Percentiles rank a stretch among this genome's conserved stretches.
Conservation (phyloP, 768 basidiomycete genomes). For the Leucocoprinus sp. region DNA sequence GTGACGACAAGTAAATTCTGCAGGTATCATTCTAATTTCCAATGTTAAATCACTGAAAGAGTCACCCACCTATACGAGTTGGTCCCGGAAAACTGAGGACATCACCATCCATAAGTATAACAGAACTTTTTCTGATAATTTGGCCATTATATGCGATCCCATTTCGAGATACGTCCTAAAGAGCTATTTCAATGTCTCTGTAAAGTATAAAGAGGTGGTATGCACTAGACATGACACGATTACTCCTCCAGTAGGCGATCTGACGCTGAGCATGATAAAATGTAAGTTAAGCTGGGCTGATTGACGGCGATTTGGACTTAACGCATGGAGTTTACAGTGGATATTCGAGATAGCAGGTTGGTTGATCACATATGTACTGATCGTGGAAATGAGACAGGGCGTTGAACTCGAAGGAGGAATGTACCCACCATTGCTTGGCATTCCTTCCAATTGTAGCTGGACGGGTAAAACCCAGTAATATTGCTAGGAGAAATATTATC, state of each 20-base stretch:
- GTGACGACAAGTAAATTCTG: constrained; percentile 64
- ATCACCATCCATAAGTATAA: constrained; percentile 76
- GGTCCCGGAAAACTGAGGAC: constrained; percentile 46
- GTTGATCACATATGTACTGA: constrained; percentile 54
- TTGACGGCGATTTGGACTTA: not conserved
- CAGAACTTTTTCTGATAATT: constrained; percentile 53
- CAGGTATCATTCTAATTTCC: not conserved
- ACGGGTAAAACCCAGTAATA: constrained; percentile 51
- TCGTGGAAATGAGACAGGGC: constrained; percentile 10
- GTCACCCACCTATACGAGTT: constrained; percentile 37
- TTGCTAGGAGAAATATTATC: constrained; percentile 29
- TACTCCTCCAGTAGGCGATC: constrained; percentile 60
- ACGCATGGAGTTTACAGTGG: constrained; percentile 81
- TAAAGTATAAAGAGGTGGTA: not conserved
- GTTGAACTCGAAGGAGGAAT: constrained; percentile 13
- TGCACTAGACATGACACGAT: constrained; percentile 74
- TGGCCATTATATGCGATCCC: constrained; percentile 66
- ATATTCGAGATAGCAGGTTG: constrained; percentile 59
- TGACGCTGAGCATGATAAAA: constrained; percentile 38
- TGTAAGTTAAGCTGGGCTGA: not conserved
- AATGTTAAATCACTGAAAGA: not conserved
- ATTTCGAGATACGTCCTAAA: constrained; percentile 70
- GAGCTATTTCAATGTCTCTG: not conserved
- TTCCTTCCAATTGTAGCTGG: constrained; percentile 68
- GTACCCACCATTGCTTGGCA: constrained; percentile 49